Percentiles rank a stretch among this genome's conserved stretches.
Conservation (phyloP, 163 green algal species). For the Prototheca wickerhamii region DNA sequence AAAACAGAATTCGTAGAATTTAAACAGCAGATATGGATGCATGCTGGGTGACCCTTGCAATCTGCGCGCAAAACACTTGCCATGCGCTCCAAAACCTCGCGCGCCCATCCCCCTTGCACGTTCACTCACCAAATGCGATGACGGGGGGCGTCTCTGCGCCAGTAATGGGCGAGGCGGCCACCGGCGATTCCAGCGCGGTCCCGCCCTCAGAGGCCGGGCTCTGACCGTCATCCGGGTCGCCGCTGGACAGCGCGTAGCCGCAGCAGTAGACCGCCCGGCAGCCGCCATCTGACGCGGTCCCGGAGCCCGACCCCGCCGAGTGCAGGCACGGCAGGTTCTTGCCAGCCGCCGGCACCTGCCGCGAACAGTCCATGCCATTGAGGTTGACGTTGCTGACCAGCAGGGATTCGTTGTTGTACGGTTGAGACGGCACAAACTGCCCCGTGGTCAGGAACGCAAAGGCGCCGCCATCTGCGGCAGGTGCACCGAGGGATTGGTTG, state of each 20-base stretch:
- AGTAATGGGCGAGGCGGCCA: neutral
- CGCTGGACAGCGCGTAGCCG: slow-evolving; percentile 5
- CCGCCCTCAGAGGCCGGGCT: no score
- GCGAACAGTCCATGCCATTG: slow-evolving; percentile 21
- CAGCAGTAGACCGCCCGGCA: slow-evolving; percentile 13
- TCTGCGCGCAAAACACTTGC: no score
- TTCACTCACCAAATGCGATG: no score
- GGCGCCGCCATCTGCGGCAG: slow-evolving; percentile 11
- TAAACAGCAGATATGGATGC: no score
- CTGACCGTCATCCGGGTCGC: neutral
- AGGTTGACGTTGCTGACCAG: slow-evolving; percentile 14
- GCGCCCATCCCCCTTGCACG: no score
- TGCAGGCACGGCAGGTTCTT: neutral
- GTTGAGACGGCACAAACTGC: neutral
- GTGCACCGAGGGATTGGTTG: neutral
- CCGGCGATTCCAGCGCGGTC: no score
- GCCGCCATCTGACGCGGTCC: neutral
- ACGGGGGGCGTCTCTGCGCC: no score
- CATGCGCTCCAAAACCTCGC: no score
- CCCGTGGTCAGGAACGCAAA: slow-evolving; percentile 17
- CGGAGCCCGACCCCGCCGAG: neutral
- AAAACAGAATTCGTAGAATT: no score
- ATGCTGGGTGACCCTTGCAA: no score
- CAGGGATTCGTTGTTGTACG: slow-evolving; percentile 1
- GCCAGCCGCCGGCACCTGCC: neutral